Percentiles rank a stretch among this genome's conserved stretches.
These are phyloP conservation scores for Kernera saxatilis DNA, from an alignment of 345 rosid genomes.

Conservation along the genomic window DNA sequence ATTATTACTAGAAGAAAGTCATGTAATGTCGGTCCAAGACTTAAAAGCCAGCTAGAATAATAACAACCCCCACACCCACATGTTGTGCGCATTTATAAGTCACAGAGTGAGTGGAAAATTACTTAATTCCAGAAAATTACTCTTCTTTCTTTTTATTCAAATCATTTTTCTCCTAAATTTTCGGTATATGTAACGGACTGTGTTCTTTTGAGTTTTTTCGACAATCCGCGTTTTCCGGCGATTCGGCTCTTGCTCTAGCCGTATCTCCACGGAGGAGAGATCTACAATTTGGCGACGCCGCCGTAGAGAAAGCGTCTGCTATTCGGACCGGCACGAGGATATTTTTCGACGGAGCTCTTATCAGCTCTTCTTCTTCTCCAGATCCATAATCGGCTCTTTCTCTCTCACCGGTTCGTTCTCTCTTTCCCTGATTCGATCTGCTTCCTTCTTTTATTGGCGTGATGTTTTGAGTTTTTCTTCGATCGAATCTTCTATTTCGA, in stretches of 20 bases:
- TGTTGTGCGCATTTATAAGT: conserved; percentile 10
- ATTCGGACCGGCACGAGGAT: background rate
- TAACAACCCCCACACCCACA: conserved; percentile 8
- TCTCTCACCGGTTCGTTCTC: conserved; percentile 13
- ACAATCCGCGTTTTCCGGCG: conserved; percentile 20
- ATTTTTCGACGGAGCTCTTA: conserved; percentile 2
- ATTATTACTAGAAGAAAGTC: background rate
- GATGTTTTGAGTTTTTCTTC: background rate
- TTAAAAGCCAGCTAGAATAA: conserved; percentile 12
- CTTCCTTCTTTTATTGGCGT: background rate
- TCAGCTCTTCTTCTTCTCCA: conserved; percentile 20
- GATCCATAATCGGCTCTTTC: conserved; percentile 10
- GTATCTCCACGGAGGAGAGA: conserved; percentile 1
- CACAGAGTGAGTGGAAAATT: conserved; percentile 4
- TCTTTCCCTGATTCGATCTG: conserved; percentile 13
- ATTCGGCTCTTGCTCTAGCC: conserved; percentile 15
- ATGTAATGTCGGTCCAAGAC: conserved; percentile 22
- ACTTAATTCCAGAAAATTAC: background rate
- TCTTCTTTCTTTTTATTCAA: background rate
- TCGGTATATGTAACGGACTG: conserved; percentile 13
- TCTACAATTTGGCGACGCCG: conserved; percentile 3
- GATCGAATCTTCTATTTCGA: background rate
- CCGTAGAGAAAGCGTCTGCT: background rate
- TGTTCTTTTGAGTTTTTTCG: conserved; percentile 7
- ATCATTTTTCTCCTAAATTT: background rate